phyloP scores from a whole-genome alignment of 2,329 filamentous ascomycete genomes.

The Aspergillus glaucus region DNA sequence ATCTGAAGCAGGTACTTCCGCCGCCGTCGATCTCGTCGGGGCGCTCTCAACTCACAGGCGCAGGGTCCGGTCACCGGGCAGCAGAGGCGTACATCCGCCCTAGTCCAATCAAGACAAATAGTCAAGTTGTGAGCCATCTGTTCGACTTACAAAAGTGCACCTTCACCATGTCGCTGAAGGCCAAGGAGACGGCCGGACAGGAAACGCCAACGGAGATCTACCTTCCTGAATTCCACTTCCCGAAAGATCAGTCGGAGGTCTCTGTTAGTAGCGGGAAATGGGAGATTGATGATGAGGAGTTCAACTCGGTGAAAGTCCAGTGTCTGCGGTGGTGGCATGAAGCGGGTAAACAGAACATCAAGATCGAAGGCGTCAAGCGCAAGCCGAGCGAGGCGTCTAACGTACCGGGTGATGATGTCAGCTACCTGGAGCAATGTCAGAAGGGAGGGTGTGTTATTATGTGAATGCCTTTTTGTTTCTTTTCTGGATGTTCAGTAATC shows the following conservation, averaged over 20 bases:
- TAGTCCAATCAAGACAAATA: slow-evolving; percentile 68
- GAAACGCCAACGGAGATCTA: slow-evolving; percentile 73
- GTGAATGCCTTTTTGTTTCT: slow-evolving; percentile 27
- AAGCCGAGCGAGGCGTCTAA: slow-evolving; percentile 36
- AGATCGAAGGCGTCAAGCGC: slow-evolving; percentile 66
- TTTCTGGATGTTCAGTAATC: neutral
- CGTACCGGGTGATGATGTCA: slow-evolving; percentile 63
- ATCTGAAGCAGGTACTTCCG: slow-evolving; percentile 65
- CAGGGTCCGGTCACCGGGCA: slow-evolving; percentile 71
- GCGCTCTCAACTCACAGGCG: slow-evolving; percentile 50
- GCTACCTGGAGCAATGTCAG: slow-evolving; percentile 63
- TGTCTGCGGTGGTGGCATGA: slow-evolving; percentile 88
- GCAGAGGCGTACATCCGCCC: slow-evolving; percentile 91
- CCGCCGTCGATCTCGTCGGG: slow-evolving; percentile 52
- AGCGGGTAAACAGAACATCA: slow-evolving; percentile 74
- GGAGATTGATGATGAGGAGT: slow-evolving; percentile 70
- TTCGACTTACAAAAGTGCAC: slow-evolving; percentile 77
- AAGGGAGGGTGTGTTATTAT: slow-evolving; percentile 46
- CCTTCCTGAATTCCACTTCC: slow-evolving; percentile 89
- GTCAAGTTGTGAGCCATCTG: slow-evolving; percentile 62
- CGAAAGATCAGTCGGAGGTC: slow-evolving; percentile 63
- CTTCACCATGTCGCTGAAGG: slow-evolving; percentile 66
- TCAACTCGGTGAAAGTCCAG: slow-evolving; percentile 64
- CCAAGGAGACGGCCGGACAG: slow-evolving; percentile 53
- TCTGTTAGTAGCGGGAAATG: slow-evolving; percentile 81